Evolutionary conservation across 306 rosid species (phyloP).

Genomic region (Cajanus cajan): DNA sequence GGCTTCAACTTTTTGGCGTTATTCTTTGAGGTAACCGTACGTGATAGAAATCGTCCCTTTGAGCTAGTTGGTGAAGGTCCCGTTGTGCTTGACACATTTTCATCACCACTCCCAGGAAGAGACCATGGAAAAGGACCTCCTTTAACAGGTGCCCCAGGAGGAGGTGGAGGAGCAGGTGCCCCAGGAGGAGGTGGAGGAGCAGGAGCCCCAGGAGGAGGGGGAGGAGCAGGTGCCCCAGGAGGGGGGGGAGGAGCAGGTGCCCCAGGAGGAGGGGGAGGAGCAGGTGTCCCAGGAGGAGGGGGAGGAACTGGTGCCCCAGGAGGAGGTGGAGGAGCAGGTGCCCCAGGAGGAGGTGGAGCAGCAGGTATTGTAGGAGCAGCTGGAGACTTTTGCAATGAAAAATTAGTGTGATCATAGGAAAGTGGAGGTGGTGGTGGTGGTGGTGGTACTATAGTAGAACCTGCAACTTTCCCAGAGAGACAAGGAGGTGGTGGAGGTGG

Average conservation of each 20-base stretch:
- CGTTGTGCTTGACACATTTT: slow-evolving; percentile 30
- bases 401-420: slow-evolving; percentile 30
- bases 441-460: slow-evolving; percentile 28
- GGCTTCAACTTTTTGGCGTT: slow-evolving; percentile 82
- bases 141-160: slow-evolving; percentile 48
- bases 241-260: slow-evolving; percentile 36
- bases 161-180: slow-evolving; percentile 63
- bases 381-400: slow-evolving; percentile 30
- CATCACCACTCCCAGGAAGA: slow-evolving; percentile 25
- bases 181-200: slow-evolving; percentile 76
- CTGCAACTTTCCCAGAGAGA: slow-evolving; percentile 30
- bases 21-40: slow-evolving; percentile 45
- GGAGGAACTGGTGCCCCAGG: slow-evolving; percentile 53
- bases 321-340: slow-evolving; percentile 65
- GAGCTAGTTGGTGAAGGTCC: slow-evolving; percentile 40
- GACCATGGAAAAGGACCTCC: slow-evolving; percentile 37
- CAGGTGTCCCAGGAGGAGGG: slow-evolving; percentile 57
- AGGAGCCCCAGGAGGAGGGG: slow-evolving; percentile 63
- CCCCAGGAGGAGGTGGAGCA: not conserved
- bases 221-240: slow-evolving; percentile 38
- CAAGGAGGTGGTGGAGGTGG: slow-evolving; percentile 50
- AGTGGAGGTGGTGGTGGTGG: slow-evolving; percentile 34
- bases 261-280: slow-evolving; percentile 44
- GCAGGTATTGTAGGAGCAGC: slow-evolving; percentile 37
- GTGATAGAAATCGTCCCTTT: slow-evolving; percentile 58